Base-by-base conservation (phyloP, 2,329 filamentous ascomycete genomes). In the Nemania bipapillata region DNA sequence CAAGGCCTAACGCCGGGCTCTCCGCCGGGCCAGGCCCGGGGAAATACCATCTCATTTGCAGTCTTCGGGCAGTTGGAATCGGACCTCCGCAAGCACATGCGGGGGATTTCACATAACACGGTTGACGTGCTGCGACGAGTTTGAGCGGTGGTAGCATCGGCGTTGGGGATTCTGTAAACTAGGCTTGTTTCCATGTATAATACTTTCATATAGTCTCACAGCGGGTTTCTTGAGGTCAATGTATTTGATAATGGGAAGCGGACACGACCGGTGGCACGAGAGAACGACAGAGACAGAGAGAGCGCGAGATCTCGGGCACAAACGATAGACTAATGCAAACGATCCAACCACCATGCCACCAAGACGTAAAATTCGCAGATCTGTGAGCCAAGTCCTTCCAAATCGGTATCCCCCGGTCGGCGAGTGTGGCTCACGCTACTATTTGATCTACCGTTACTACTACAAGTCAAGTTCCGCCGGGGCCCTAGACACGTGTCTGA, bases 41-140 rank as follows among this genome's bases (percentile, higher is more conserved):
- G 55, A 61, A 65, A 50, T 47, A 63, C 52, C 1, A 73, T 74
- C 20, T 73, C 72, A 15, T 56, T 56, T 35, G 64, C 71, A 2
- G 72, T 73, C 17, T 74, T 74, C n/a, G 59, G 59, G 15, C 72
- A 73, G 40, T 58, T 74, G 15, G 71, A 74, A 37, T 56, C 63
- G 4, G 72, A 74, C 24, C 24, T 74, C 20, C 67, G 70, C 32
- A 70, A 68, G n/a, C 61, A 70, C 40, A 50, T 74, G 56, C 67
- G 68, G 20, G 58, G 57, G 8, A 69, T 74, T 37, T 74, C 72
- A 28, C 65, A 72, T 26, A 65, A 60, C 28, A 60, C 70, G 22
- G 63, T 71, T 45, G 70, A 70, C 37, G 67, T 67, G 42, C 53
- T 72, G 42, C 70, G 69, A 26, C 65, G 67, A 42, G 66, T 62